Percentiles rank a stretch among this genome's conserved stretches.
These are phyloP conservation scores for Linnemannia hyalina DNA, from an alignment of 192 early-diverging fungal genomes.

Conservation along the genomic window DNA sequence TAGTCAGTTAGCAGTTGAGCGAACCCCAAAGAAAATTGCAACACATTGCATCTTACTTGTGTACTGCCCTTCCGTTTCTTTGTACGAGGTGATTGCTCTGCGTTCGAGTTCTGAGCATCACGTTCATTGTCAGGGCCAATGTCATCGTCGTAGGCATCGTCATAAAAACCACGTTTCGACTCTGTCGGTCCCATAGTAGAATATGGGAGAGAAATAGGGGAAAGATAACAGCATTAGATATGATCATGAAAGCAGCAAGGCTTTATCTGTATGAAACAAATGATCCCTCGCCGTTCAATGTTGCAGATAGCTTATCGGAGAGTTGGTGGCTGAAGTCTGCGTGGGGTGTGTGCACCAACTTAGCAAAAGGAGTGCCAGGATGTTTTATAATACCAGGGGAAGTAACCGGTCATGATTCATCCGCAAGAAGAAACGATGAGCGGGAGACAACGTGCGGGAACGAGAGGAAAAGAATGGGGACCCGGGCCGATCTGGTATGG, in stretches of 20 bases:
- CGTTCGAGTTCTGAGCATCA: neutral
- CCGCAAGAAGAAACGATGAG: slow-evolving; percentile 25
- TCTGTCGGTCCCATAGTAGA: neutral
- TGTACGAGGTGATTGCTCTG: neutral
- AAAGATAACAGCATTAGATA: neutral
- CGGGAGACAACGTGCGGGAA: slow-evolving; percentile 5
- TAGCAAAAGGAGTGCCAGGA: slow-evolving; percentile 26
- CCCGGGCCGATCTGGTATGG: slow-evolving; percentile 28
- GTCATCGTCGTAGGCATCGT: slow-evolving; percentile 8
- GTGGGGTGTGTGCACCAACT: slow-evolving; percentile 25
- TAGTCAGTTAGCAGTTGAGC: neutral
- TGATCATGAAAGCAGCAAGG: slow-evolving; percentile 13
- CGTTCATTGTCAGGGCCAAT: neutral
- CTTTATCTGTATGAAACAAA: slow-evolving; percentile 29
- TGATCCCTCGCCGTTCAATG: slow-evolving; percentile 30
- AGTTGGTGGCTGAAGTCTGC: slow-evolving; percentile 33
- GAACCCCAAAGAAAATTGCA: neutral
- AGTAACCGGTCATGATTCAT: slow-evolving; percentile 27
- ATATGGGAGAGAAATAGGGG: neutral
- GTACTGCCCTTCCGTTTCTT: slow-evolving; percentile 11
- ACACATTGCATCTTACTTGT: slow-evolving; percentile 10
- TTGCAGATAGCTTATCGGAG: slow-evolving; percentile 22
- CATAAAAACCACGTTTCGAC: neutral
- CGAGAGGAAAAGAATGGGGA: slow-evolving; percentile 27
- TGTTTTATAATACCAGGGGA: slow-evolving; percentile 29